Base-by-base conservation (phyloP, 495 filamentous ascomycete species). In the Talaromyces adpressus region DNA sequence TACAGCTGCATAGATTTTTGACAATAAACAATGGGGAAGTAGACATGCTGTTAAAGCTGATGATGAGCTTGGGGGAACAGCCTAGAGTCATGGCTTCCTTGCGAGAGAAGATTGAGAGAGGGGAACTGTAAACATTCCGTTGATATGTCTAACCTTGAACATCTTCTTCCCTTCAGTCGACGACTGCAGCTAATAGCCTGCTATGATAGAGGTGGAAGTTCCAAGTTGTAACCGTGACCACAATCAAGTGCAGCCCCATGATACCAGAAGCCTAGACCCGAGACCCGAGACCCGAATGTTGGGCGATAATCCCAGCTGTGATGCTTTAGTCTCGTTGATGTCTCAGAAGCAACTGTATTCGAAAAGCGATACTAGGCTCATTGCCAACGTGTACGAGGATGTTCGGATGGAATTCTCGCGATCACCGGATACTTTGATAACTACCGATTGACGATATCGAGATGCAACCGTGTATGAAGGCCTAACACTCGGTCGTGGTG, bases 311-410 rank as follows among this genome's bases (percentile, higher is more conserved):
- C 65, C 64, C 1, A 56, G 64, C 41, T 6, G 45, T 25, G 76
- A 29, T 41, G 8, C 7, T 23, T 18, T 52, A 12, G n/a, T 25
- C 16, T 51, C 18, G 29, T 25, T 73, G 25, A 59, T 65, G 1
- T 68, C 59, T 0, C 73, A 72, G 57, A 63, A 70, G 6, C 59
- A 70, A 27, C 34, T 76, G 2, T 76, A 76, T 63, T 62, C 34
- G 3, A 23, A 62, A 34, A 64, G 68, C 6, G 68, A 69, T 57
- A 70, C 68, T 0, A 62, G 73, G 25, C 62, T 72, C 16, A 57
- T 76, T 18, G 57, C 75, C 36, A 67, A 69, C 2, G 69, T 64
- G 20, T 81, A 75, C 51, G 47, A 69, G 7, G 64, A 9, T 71
- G 71, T n/a, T 68, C 71, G 14, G 67, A 65, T 2, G 49, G 30